These are phyloP conservation scores for Polytrichum formosum DNA, from an alignment of 225 moss, liverwort and hornwort species.

Conservation along the genomic window DNA sequence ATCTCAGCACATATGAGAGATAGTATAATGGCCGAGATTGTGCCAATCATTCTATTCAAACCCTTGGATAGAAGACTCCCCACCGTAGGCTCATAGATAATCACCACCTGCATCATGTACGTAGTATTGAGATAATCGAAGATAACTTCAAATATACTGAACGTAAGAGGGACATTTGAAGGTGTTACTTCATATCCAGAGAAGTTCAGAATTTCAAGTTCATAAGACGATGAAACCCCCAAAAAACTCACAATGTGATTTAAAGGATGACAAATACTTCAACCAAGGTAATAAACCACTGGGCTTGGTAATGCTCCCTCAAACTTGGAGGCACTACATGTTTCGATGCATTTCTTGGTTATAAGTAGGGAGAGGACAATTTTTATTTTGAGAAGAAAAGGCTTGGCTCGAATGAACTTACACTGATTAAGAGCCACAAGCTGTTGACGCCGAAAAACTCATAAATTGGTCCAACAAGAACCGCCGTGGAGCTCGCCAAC, in stretches of 20 bases:
- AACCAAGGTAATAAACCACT: too few relatives aligned
- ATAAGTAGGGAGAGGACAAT: too few relatives aligned
- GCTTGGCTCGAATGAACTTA: conserved; percentile 16
- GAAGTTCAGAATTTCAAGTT: too few relatives aligned
- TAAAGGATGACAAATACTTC: too few relatives aligned
- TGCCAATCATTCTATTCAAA: conserved; percentile 41
- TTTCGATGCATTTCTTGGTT: too few relatives aligned
- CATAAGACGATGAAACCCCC: too few relatives aligned
- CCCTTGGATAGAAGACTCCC: conserved; percentile 50
- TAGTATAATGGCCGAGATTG: conserved; percentile 35
- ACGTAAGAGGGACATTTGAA: too few relatives aligned
- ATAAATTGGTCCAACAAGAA: conserved; percentile 41
- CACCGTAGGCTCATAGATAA: conserved; percentile 51
- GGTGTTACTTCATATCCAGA: too few relatives aligned
- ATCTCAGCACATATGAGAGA: conserved; percentile 50
- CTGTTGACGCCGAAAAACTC: conserved; percentile 48
- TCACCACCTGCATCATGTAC: conserved; percentile 37
- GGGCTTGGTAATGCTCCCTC: too few relatives aligned
- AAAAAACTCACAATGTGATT: too few relatives aligned
- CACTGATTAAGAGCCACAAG: conserved; percentile 45
- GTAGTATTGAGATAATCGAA: conserved; percentile 4
- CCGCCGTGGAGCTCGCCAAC: conserved; percentile 34
- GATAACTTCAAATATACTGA: not conserved
- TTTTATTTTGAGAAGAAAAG: too few relatives aligned
- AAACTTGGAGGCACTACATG: too few relatives aligned